Conservation (phyloP, 139 green algal species). For the Mesotaenium endlicherianum region DNA sequence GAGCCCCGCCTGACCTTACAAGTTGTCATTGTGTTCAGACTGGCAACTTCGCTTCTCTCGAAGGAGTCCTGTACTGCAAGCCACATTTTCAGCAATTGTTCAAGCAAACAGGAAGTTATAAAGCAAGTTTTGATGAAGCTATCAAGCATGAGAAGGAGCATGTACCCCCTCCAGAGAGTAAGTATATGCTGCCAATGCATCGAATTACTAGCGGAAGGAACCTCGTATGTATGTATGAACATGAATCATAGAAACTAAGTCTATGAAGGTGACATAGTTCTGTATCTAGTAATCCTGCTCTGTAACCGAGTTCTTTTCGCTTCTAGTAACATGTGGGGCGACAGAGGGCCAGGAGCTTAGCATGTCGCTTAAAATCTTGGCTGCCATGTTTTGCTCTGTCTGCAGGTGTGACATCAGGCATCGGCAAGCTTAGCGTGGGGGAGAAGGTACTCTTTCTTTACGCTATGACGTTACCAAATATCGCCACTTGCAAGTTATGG, state of each 20-base stretch:
- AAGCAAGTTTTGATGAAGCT: constrained; percentile 22
- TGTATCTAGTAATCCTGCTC: background rate
- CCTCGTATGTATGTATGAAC: background rate
- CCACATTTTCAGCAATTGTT: constrained; percentile 49
- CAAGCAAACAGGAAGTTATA: constrained; percentile 40
- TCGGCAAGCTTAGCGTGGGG: background rate
- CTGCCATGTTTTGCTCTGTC: background rate
- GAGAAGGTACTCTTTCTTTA: background rate
- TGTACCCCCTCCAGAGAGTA: constrained; percentile 1
- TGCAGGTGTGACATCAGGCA: background rate
- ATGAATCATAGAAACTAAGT: constrained; percentile 4
- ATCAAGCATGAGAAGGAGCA: constrained; percentile 27
- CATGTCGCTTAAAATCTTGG: no score
- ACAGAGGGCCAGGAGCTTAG: background rate
- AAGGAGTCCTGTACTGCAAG: constrained; percentile 49
- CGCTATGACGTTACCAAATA: background rate
- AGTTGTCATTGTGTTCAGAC: constrained; percentile 17
- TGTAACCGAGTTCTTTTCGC: background rate
- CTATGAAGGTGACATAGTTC: background rate
- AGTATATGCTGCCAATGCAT: background rate
- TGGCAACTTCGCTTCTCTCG: constrained; percentile 34
- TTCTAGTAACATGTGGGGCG: background rate
- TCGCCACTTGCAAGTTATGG: background rate
- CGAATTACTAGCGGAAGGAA: background rate
- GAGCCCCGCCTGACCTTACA: no score